A percentile compares a stretch with the other conserved stretches of the same genome.
Evolutionary conservation across 768 basidiomycete genomes (phyloP).

Genomic region (Leccinum truebloodii): DNA sequence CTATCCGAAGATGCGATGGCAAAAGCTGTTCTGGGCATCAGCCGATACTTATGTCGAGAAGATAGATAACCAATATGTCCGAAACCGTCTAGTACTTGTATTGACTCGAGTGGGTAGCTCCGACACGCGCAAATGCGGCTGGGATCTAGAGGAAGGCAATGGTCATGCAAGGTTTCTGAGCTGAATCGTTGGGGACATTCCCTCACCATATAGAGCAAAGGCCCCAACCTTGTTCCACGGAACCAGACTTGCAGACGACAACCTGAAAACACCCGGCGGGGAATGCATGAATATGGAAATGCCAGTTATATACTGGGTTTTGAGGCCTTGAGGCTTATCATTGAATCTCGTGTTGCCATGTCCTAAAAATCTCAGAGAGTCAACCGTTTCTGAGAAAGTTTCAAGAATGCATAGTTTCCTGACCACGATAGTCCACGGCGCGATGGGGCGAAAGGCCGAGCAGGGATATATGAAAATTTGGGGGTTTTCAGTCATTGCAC

Average conservation of each 20-base stretch:
- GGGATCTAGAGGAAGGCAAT: not conserved
- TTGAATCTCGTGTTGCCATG: conserved; percentile 6
- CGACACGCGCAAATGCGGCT: not conserved
- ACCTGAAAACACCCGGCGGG: not conserved
- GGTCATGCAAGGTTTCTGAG: conserved; percentile 5
- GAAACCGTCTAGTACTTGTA: conserved; percentile 1
- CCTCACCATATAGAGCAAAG: conserved; percentile 8
- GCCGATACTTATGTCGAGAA: not conserved
- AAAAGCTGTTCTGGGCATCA: conserved; percentile 4
- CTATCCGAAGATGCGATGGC: conserved; percentile 6
- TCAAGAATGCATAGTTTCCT: not conserved
- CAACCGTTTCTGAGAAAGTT: not conserved
- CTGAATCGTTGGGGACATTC: not conserved
- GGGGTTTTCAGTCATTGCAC: not conserved
- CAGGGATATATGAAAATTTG: not conserved
- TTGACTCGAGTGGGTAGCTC: conserved; percentile 2
- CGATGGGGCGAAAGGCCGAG: not conserved
- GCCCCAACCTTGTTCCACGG: conserved; percentile 2
- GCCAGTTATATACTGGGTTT: not conserved
- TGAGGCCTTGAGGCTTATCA: not conserved
- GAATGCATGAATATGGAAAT: conserved; percentile 11
- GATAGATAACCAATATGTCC: not conserved
- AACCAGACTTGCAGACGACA: not conserved
- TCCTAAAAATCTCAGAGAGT: not conserved
- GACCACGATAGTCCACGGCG: not conserved